Base-by-base conservation (phyloP, 1,284 basidiomycete species). In the Ustilago shanxiensis region DNA sequence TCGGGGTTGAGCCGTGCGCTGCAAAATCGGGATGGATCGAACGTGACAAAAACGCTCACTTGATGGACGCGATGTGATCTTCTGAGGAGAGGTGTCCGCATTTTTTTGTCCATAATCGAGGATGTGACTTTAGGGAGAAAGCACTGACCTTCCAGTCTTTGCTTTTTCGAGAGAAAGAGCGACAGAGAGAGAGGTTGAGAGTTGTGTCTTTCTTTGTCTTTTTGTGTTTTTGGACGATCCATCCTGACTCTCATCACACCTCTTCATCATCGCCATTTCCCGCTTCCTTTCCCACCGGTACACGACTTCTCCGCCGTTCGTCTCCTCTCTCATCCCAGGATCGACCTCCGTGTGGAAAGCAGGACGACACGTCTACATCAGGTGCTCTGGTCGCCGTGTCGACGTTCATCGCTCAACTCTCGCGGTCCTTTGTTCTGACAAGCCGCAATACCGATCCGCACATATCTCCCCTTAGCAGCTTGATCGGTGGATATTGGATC, bases 41-140 rank as follows among this genome's bases (percentile, higher is more conserved):
- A 35, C 60, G 60, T 62, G 60, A 49, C 52, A 57, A n/a, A n/a
- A n/a, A n/a, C n/a, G n/a, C 55, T 20, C n/a, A 45, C 16, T 20
- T 6, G 11, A 10, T 8, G 24, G 52, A 55, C 52, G 52, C 60
- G 41, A 53, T 53, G 60, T 61, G 60, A 61, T 62, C 51, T 62
- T 54, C 51, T 45, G 41, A 53, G n/a, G 24, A 37, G 47, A n/a
- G 33, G 26, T 49, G 31, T 50, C 20, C 33, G 31, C 20, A 33
- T 60, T 60, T 60, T 60, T 41, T 60, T 44, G 10, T 44, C 10
- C 41, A 20, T n/a, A 44, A 20, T 37, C 35, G 35, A 22, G 20
- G 18, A 8, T 33, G 56, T 49, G 56, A 58, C 20, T 47, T 14
- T 20, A 57, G 55, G 33, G 54, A 50, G 44, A 39, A 47, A 44